Base-by-base conservation (phyloP, 2,329 filamentous ascomycete species). In the Helicocarpus griseus region DNA sequence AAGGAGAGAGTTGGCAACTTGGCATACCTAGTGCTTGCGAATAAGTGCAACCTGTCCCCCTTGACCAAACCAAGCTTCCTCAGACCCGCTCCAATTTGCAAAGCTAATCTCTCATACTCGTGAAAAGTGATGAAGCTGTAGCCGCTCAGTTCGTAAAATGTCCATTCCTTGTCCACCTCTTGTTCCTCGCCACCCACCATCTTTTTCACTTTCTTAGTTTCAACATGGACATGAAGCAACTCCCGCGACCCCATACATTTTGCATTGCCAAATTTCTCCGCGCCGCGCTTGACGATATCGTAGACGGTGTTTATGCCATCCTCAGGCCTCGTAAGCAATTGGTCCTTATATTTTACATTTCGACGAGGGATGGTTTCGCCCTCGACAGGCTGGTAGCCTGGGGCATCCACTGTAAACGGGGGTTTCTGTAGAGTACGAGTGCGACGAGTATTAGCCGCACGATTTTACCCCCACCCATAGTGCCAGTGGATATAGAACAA, bases 161-260 rank as follows among this genome's bases (percentile, higher is more conserved):
- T 82, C 89, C 89, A 95, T 68, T 91, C 81, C 81, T 95, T 95
- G 56, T 94, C 87, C 33, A 91, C 81, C 72, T 90, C 80, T 57
- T 77, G 75, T 68, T 89, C 78, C 67, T 86, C 78, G 60, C 89
- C 89, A 63, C 94, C 86, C 53, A 94, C 75, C 49, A 88, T 77
- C 78, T 94, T 95, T 77, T 89, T 86, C 60, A 95, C 75, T 78
- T 88, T 91, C 75, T 91, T 95, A 60, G 79, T 83, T 76, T 95
- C 89, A 61, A 79, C 80, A 69, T 95, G 89, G 45, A 83, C 80
- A 69, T 84, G 77, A 70, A 95, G 69, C 52, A 95, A 77, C 68
- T 80, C 84, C 57, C 89, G 82, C 62, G 77, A 77, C 59, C 86
- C 89, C 56, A 87, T 74, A 54, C 82, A 82, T 53, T 78, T 76